These are phyloP conservation scores for Nicotiana rustica DNA, from an alignment of 305 asterid species.

Conservation along the genomic window DNA sequence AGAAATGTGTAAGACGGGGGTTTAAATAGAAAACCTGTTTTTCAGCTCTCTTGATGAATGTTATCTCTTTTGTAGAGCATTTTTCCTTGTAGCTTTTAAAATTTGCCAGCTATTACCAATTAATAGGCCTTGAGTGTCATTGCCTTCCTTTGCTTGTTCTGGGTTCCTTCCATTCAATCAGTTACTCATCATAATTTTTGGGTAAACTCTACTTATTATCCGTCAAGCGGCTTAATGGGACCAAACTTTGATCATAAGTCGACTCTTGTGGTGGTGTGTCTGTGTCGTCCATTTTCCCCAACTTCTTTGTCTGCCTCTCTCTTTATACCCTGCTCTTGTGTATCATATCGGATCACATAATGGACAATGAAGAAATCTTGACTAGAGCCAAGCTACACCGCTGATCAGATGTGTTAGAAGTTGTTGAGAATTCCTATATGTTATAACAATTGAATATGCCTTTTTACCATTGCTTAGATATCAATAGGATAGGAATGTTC, in stretches of 20 bases:
- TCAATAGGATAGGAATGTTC: background rate
- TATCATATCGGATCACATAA: background rate
- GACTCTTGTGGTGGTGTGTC: slow-evolving; percentile 15
- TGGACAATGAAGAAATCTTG: background rate
- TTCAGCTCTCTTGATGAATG: background rate
- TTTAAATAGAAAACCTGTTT: background rate
- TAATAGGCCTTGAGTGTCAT: slow-evolving; percentile 1
- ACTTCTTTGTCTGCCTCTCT: background rate
- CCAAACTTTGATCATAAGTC: background rate
- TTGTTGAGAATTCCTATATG: background rate
- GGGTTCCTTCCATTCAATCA: background rate
- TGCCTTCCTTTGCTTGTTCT: background rate
- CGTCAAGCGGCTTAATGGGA: background rate
- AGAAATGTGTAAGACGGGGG: background rate
- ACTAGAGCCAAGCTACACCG: background rate
- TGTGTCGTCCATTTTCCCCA: background rate
- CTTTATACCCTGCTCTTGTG: background rate
- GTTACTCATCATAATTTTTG: slow-evolving; percentile 17
- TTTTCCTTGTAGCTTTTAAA: background rate
- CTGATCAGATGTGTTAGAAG: background rate
- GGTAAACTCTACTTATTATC: background rate
- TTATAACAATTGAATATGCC: no score
- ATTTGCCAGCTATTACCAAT: slow-evolving; percentile 19
- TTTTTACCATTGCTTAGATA: background rate
- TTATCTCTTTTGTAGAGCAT: background rate